These are phyloP conservation scores for Plasmodium vivax DNA, from an alignment of 169 alveolate genomes.

Conservation along the genomic window DNA sequence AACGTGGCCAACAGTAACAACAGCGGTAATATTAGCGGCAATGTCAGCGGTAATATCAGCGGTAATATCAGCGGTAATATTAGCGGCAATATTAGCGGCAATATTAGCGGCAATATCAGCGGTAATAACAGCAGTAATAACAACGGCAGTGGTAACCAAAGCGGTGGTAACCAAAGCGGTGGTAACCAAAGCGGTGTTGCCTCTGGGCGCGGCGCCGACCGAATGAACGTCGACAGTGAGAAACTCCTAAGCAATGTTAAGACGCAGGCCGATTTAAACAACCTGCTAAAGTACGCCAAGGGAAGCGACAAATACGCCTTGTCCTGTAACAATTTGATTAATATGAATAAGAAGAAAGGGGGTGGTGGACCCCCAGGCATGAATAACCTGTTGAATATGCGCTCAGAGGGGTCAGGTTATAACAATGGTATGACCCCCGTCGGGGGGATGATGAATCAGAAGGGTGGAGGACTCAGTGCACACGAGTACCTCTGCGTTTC, in stretches of 20 bases:
- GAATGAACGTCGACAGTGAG: slow-evolving; percentile 5
- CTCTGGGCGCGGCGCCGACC: neutral
- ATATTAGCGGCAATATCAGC: neutral
- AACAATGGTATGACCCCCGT: neutral
- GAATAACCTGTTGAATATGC: slow-evolving; percentile 12
- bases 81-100: slow-evolving; percentile 79
- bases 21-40: no score
- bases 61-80: neutral
- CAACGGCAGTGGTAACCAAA: neutral
- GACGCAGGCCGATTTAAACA: slow-evolving; percentile 18
- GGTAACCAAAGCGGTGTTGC: neutral
- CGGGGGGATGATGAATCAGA: neutral
- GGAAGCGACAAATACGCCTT: slow-evolving; percentile 15
- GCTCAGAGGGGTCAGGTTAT: neutral
- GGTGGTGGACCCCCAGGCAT: neutral
- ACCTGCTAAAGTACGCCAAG: slow-evolving; percentile 34
- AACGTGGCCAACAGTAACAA: slow-evolving; percentile 79
- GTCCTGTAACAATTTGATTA: slow-evolving; percentile 29
- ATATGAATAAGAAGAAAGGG: neutral
- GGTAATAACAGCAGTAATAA: slow-evolving; percentile 7
- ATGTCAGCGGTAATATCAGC: slow-evolving; percentile 78
- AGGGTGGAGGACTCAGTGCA: neutral
- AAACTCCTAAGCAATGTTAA: slow-evolving; percentile 22
- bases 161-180: neutral
- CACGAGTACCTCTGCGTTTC: slow-evolving; percentile 29